Base-by-base conservation (phyloP, 2,329 filamentous ascomycete species). In the Pseudogymnoascus sp. region DNA sequence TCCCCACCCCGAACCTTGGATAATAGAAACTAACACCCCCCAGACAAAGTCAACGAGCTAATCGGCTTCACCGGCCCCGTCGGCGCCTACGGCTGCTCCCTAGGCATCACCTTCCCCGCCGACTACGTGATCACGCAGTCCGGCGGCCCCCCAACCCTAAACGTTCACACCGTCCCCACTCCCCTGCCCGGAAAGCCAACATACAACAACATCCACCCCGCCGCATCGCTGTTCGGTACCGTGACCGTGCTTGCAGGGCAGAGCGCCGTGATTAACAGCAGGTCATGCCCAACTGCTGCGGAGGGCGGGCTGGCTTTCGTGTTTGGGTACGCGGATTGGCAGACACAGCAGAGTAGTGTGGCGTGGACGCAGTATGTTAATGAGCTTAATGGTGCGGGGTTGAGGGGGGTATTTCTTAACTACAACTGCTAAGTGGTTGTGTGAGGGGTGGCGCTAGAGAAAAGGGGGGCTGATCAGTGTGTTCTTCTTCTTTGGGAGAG, bases 11-110 rank as follows among this genome's bases (percentile, higher is more conserved):
- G 0, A 6, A 0, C 38, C 16, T 41, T 22, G 3, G 40, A 43
- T 46, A n/a, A 12, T 33, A 19, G 7, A 33, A 19, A 33, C 16
- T 56, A 19, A 56, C 50, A 33, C 50, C 28, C 28, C 16, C 28
- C 28, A 56, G 50, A 56, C n/a, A 56, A 56, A 56, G 50, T 33
- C 28, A 56, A 56, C 10, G 26, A 33, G 4, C n/a, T 56, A 56
- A 22, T 56, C 10, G 50, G 2, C n/a, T 33, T 56, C 50, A 56
- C 28, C 50, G 50, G 50, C 26, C 2, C 10, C 28, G 28, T 56
- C 28, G 50, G 50, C 50, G 50, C 50, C n/a, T 56, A 19, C 28
- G 50, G 50, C 28, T 56, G 50, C 50, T 56, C 50, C n/a, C 50
- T 56, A 2, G 50, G 50, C 50, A 33, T 56, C 50, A 56, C 50